Conservation (phyloP, 345 rosid species). For the Moringa oleifera region DNA sequence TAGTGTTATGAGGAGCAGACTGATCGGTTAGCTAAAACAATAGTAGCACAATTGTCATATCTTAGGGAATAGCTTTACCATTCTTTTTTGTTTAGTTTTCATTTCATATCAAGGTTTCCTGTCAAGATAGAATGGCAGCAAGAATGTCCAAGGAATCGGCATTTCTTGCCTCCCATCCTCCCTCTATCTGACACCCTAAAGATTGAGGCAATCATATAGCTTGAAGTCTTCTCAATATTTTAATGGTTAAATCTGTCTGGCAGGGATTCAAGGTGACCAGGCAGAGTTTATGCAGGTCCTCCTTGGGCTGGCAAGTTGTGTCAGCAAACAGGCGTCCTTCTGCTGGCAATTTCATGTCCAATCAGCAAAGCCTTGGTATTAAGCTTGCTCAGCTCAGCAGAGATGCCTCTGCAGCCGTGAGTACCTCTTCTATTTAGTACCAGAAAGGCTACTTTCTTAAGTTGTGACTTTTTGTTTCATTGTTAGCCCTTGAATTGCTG, state of each 20-base stretch:
- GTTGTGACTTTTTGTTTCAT: not conserved
- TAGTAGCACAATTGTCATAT: no score
- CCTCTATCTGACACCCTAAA: no score
- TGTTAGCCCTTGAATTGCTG: not conserved
- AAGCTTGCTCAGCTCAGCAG: slow-evolving; percentile 96
- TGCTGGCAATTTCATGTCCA: slow-evolving; percentile 82
- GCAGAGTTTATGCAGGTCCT: slow-evolving; percentile 83
- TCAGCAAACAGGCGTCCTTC: slow-evolving; percentile 78
- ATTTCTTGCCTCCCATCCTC: no score
- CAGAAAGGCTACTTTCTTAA: slow-evolving; percentile 1
- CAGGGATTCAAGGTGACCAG: slow-evolving; percentile 92
- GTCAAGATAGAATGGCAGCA: no score
- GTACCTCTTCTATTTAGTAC: slow-evolving; percentile 17
- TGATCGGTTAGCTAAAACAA: no score
- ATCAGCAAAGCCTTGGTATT: slow-evolving; percentile 90
- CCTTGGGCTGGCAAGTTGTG: slow-evolving; percentile 76
- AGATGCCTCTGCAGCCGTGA: slow-evolving; percentile 99
- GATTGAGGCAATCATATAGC: no score
- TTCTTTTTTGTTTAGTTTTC: no score
- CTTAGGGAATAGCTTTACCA: no score
- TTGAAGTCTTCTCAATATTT: not conserved
- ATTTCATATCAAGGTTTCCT: no score
- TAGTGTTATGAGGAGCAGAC: no score
- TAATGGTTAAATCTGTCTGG: not conserved
- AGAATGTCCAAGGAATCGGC: no score